These are phyloP conservation scores for Debaryomyces coudertii DNA, from an alignment of 1,139 yeast species.

Conservation along the genomic window DNA sequence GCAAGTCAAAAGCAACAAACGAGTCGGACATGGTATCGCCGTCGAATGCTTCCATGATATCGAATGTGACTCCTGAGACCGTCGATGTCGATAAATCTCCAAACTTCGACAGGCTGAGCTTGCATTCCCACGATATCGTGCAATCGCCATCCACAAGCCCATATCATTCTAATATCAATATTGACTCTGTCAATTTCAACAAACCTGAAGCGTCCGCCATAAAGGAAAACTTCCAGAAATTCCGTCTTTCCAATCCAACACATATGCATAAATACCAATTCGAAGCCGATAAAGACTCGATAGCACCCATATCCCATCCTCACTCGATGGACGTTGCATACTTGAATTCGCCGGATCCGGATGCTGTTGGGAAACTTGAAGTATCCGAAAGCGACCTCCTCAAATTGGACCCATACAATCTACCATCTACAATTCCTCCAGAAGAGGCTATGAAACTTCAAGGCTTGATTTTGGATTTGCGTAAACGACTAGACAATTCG, in stretches of 20 bases:
- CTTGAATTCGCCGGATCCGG: conserved; percentile 9
- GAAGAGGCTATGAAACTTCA: neutral
- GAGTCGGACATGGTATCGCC: neutral
- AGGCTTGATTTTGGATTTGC: conserved; percentile 3
- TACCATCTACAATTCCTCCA: conserved; percentile 2
- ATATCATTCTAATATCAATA: conserved; percentile 1
- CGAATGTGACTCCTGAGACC: conserved; percentile 3
- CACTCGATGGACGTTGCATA: conserved; percentile 10
- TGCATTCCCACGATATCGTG: neutral
- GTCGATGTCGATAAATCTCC: conserved; percentile 5
- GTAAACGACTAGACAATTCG: neutral
- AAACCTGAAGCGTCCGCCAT: conserved; percentile 13
- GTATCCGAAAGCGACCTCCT: conserved; percentile 6
- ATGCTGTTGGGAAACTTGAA: neutral
- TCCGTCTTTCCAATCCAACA: conserved; percentile 9
- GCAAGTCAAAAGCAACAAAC: conserved; percentile 50
- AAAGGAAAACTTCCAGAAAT: conserved; percentile 16
- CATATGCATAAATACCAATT: conserved; percentile 4
- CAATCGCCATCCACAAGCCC: conserved; percentile 2
- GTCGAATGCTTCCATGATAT: neutral
- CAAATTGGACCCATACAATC: conserved; percentile 3
- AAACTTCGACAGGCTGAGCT: neutral
- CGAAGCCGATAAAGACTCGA: conserved; percentile 5
- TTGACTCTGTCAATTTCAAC: conserved; percentile 14
- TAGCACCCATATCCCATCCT: neutral